A percentile compares a stretch with the other conserved stretches of the same genome.
Conservation (phyloP, 2,329 filamentous ascomycete genomes). For the Aspergillus luchuensis region DNA sequence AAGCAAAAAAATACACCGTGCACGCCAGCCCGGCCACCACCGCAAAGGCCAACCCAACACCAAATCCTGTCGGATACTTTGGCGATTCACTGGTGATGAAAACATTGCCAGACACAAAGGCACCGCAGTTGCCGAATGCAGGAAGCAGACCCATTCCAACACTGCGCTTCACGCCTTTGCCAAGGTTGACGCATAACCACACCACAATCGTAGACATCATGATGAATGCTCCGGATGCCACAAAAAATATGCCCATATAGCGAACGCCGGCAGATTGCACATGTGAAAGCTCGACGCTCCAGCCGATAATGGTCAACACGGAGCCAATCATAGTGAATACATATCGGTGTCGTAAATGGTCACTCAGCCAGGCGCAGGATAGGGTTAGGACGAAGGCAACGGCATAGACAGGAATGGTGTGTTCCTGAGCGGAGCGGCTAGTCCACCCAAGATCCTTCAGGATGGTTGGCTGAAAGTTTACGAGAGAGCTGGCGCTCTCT, state of each 20-base stretch:
- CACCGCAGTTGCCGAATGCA: conserved; percentile 50
- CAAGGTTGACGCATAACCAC: conserved; percentile 45
- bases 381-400: conserved; percentile 32
- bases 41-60: conserved; percentile 37
- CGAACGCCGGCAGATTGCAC: conserved; percentile 13
- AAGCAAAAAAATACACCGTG: conserved; percentile 15
- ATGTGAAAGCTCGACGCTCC: conserved; percentile 16
- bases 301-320: conserved; percentile 16
- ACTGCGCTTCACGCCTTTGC: conserved; percentile 44
- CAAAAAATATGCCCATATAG: conserved; percentile 32
- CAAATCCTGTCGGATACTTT: conserved; percentile 42
- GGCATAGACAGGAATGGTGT: conserved; percentile 37
- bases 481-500: conserved; percentile 19
- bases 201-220: conserved; percentile 40
- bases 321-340: conserved; percentile 17
- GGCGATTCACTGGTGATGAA: conserved; percentile 45
- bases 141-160: conserved; percentile 47
- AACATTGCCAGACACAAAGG: conserved; percentile 46
- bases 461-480: conserved; percentile 37
- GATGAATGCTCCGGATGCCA: conserved; percentile 29
- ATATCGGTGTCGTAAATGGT: conserved; percentile 16
- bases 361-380: conserved; percentile 16
- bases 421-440: conserved; percentile 32
- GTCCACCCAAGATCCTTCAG: conserved; percentile 37
- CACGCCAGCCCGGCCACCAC: conserved; percentile 17